These are phyloP conservation scores for Phytophthora rubi DNA, from an alignment of 352 stramenopile species.

Conservation along the genomic window DNA sequence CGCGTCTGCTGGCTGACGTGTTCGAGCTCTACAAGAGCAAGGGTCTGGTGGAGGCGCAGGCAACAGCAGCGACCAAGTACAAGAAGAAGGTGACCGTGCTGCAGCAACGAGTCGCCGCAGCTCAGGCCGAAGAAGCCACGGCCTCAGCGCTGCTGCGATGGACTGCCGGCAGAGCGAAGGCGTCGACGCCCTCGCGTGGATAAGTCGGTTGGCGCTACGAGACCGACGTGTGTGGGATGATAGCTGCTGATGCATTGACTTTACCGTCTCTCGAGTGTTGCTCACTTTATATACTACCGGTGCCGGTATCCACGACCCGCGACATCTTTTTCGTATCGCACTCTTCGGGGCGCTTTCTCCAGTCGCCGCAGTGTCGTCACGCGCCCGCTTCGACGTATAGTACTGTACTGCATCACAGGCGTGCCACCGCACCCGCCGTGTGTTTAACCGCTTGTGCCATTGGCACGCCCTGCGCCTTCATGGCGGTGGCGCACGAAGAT, in stretches of 20 bases:
- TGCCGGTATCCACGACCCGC: not conserved
- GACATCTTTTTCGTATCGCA: not conserved
- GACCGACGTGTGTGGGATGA: slow-evolving; percentile 7
- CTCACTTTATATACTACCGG: slow-evolving; percentile 20
- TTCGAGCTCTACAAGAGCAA: slow-evolving; percentile 60
- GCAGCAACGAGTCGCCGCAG: slow-evolving; percentile 52
- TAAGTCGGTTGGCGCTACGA: slow-evolving; percentile 12
- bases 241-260: slow-evolving; percentile 17
- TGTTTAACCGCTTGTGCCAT: slow-evolving; percentile 80
- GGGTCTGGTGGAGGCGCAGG: slow-evolving; percentile 44
- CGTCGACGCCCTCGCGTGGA: slow-evolving; percentile 22
- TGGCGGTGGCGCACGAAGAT: slow-evolving; percentile 60
- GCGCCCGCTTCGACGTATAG: not conserved
- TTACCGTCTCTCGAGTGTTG: not conserved
- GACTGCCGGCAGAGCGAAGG: slow-evolving; percentile 33
- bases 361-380: slow-evolving; percentile 14
- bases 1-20: slow-evolving; percentile 61
- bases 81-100: slow-evolving; percentile 70
- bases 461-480: slow-evolving; percentile 73
- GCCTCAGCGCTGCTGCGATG: slow-evolving; percentile 56
- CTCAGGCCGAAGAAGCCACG: slow-evolving; percentile 47
- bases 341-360: slow-evolving; percentile 17
- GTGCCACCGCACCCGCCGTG: slow-evolving; percentile 68
- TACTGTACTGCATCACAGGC: slow-evolving; percentile 37
- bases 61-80: slow-evolving; percentile 61